A percentile compares a stretch with the other conserved stretches of the same genome.
phyloP scores from a whole-genome alignment of 1,284 basidiomycete genomes.

The Sparassis latifolia region DNA sequence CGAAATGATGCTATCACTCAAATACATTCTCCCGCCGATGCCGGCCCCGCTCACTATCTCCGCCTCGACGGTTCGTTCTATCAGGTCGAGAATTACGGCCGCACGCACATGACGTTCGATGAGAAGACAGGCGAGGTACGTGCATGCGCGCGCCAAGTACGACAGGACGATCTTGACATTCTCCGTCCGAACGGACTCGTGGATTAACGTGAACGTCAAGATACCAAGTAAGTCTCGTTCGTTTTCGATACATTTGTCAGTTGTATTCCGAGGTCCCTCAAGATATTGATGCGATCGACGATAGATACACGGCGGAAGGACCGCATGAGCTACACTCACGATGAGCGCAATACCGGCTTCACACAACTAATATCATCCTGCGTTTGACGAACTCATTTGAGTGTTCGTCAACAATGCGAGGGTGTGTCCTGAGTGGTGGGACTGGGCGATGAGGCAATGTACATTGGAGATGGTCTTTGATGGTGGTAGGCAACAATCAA shows the following conservation, averaged over 20 bases:
- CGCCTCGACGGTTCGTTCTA: slow-evolving; percentile 85
- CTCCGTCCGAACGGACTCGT: slow-evolving; percentile 90
- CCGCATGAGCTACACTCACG: slow-evolving; percentile 87
- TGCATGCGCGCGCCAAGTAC: slow-evolving; percentile 71
- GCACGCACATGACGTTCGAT: slow-evolving; percentile 80
- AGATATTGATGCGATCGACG: slow-evolving; percentile 28
- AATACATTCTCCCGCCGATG: too few species aligned
- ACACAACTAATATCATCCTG: slow-evolving; percentile 80
- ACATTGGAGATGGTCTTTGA: too few species aligned
- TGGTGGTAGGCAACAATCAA: too few species aligned
- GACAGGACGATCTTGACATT: slow-evolving; percentile 85
- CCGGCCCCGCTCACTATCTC: slow-evolving; percentile 43
- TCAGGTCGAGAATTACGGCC: slow-evolving; percentile 35
- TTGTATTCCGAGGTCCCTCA: too few species aligned
- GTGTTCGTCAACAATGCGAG: too few species aligned
- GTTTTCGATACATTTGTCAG: neutral
- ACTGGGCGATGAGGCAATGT: too few species aligned
- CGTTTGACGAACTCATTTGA: too few species aligned
- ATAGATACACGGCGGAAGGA: slow-evolving; percentile 76
- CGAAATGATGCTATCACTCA: too few species aligned
- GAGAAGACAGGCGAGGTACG: slow-evolving; percentile 64
- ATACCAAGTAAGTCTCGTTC: slow-evolving; percentile 47
- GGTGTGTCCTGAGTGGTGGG: too few species aligned
- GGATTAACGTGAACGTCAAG: slow-evolving; percentile 89
- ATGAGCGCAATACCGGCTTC: slow-evolving; percentile 88